phyloP scores from a whole-genome alignment of 73 alveolate genomes.

The Tetrahymena thermophila region DNA sequence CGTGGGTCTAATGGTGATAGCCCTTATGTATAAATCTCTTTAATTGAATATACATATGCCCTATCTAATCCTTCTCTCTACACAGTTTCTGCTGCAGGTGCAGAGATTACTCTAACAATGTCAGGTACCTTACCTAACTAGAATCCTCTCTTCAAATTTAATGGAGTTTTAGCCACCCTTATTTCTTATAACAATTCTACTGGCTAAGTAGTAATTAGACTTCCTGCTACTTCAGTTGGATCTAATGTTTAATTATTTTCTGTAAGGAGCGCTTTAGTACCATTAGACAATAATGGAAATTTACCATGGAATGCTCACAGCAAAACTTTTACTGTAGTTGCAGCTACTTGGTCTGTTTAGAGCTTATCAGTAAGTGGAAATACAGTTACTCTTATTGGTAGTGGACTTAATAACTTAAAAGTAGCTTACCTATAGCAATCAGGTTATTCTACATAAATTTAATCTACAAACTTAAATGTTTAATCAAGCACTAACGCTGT shows the following conservation, averaged over 20 bases:
- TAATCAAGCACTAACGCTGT: background rate
- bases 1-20: background rate
- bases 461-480: background rate
- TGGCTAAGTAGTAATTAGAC: background rate
- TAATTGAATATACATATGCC: background rate
- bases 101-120: background rate
- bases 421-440: background rate
- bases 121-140: background rate
- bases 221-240: background rate
- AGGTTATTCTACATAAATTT: background rate
- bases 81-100: background rate
- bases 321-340: background rate
- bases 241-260: background rate
- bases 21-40: background rate
- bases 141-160: background rate
- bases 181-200: background rate
- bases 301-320: background rate
- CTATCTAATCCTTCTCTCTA: background rate
- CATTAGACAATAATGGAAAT: background rate
- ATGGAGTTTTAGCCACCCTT: background rate
- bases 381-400: background rate
- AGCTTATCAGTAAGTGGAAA: background rate
- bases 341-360: background rate
- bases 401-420: background rate
- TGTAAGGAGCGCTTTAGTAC: background rate